Conservation (phyloP, 2,329 filamentous ascomycete genomes). For the Acrocalymma vagum region DNA sequence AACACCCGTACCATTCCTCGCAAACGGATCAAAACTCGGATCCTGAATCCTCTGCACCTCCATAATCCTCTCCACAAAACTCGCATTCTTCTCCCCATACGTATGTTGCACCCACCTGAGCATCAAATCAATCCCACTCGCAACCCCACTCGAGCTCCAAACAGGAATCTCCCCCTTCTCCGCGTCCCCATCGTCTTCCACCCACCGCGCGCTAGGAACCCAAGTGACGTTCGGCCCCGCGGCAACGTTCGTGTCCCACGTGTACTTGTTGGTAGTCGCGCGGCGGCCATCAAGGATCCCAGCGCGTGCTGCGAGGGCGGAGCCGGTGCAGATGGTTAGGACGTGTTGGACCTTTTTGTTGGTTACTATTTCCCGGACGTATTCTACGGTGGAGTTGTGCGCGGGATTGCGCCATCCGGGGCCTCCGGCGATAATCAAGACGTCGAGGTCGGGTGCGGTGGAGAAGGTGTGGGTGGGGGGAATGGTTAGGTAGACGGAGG, state of each 20-base stretch:
- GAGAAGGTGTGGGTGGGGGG: conserved; percentile 63
- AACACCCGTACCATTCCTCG: conserved; percentile 31
- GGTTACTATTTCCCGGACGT: conserved; percentile 59
- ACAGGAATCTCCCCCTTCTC: too few relatives aligned
- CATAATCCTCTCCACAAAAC: conserved; percentile 58
- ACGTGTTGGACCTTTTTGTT: conserved; percentile 61
- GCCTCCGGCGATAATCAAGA: conserved; percentile 73
- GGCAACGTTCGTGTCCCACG: conserved; percentile 48
- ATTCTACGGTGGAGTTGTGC: conserved; percentile 51
- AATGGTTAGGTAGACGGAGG: conserved; percentile 43
- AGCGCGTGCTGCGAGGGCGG: conserved; percentile 63
- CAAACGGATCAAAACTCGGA: conserved; percentile 63
- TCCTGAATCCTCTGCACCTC: conserved; percentile 66
- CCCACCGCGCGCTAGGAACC: conserved; percentile 69
- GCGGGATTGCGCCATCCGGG: conserved; percentile 52
- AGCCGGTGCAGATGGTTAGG: conserved; percentile 72
- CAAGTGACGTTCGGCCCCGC: conserved; percentile 64
- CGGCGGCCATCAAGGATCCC: conserved; percentile 67
- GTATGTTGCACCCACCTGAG: conserved; percentile 62
- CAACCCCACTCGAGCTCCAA: conserved; percentile 70
- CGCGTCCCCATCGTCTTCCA: conserved; percentile 64
- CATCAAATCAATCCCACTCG: conserved; percentile 67
- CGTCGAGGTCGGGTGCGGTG: conserved; percentile 62
- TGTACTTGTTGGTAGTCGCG: conserved; percentile 53
- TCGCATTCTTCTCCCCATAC: conserved; percentile 63